These are phyloP conservation scores for Phytophthora rubi DNA, from an alignment of 352 stramenopile species.

Conservation along the genomic window DNA sequence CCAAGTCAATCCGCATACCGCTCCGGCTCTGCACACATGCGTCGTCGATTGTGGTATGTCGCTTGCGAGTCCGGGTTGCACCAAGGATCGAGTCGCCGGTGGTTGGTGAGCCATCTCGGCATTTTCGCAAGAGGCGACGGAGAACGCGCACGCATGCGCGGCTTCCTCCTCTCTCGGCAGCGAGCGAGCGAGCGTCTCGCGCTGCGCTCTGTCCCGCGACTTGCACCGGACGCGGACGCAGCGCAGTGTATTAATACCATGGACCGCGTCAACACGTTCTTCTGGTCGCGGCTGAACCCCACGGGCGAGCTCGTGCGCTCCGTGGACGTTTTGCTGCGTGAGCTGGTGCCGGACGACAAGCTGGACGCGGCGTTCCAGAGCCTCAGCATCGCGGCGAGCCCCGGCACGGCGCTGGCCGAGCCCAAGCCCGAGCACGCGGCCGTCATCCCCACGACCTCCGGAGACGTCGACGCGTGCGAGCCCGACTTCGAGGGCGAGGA, in stretches of 20 bases:
- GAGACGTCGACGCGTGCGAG: slow-evolving; percentile 36
- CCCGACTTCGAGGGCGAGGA: slow-evolving; percentile 49
- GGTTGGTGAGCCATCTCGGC: slow-evolving; percentile 35
- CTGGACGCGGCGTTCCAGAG: slow-evolving; percentile 59
- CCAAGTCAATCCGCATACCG: slow-evolving; percentile 2
- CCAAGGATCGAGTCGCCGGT: slow-evolving; percentile 25
- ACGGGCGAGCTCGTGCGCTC: slow-evolving; percentile 78
- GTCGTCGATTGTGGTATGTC: slow-evolving; percentile 36
- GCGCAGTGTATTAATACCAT: slow-evolving; percentile 14
- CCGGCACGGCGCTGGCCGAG: slow-evolving; percentile 14
- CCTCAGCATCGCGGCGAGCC: slow-evolving; percentile 47
- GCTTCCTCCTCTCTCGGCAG: not conserved
- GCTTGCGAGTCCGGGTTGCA: slow-evolving; percentile 36
- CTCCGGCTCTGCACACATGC: not conserved
- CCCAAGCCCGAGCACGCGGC: slow-evolving; percentile 31
- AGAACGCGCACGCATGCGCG: slow-evolving; percentile 9
- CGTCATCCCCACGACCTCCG: slow-evolving; percentile 7
- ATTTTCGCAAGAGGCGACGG: slow-evolving; percentile 32
- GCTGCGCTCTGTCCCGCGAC: slow-evolving; percentile 26
- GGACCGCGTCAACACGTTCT: slow-evolving; percentile 82
- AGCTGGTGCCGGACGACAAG: slow-evolving; percentile 68
- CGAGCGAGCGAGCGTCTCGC: not conserved
- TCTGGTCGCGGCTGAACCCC: slow-evolving; percentile 76
- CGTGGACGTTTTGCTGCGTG: slow-evolving; percentile 63
- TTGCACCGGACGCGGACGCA: not conserved